Evolutionary conservation across 2,329 filamentous ascomycete species (phyloP), one percentile per base, ranked within the genome.

Genomic region (Aspergillus proliferans): DNA sequence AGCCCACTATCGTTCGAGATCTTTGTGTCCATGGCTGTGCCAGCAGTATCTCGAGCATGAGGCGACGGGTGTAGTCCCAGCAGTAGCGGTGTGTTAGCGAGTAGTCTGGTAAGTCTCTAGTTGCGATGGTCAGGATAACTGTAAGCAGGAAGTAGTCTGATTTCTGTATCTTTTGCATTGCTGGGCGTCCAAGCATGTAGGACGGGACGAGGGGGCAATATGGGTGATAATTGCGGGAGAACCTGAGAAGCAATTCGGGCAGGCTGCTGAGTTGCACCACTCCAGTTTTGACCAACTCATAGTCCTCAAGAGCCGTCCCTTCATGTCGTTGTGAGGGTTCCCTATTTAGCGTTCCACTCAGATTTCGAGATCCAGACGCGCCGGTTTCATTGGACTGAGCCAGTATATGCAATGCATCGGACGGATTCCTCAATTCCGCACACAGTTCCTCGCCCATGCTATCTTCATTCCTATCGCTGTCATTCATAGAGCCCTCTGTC

Each of bases 1-100:
- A 45, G 4, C 52, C 54, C 34, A 59, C 58, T 7, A 61, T 51
- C 0, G 54, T 50, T 3, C 52, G 46, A 10, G 54, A 45, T 18
- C 51, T 43, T 3, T 48, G 46, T 2, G 55, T 57, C 26, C 45
- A 51, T 7, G 51, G 53, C 8, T 38, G 43, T 9, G 51, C 56
- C 4, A 60, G 43, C 6, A 59, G 36, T 4, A 57, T 39, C 22
- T 52, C 48, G 3, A 57, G 39, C 0, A 57, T n/a, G 10, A 50
- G 39, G 5, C 36, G 33, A 14, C 55, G 46, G 8, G 50, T 22
- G 26, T 53, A 43, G 2, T 45, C 21, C 30, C 46, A 50, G 36
- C 42, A 54, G 9, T 50, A 34, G n/a, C 44, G 50, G 30, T 52
- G 50, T 4, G 47, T 48, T 8, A 43, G 33, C 18, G 30, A 22